Evolutionary conservation across 805 yeast species (phyloP), one percentile per base, ranked within the genome.

Genomic region (Wickerhamiella shivajii): DNA sequence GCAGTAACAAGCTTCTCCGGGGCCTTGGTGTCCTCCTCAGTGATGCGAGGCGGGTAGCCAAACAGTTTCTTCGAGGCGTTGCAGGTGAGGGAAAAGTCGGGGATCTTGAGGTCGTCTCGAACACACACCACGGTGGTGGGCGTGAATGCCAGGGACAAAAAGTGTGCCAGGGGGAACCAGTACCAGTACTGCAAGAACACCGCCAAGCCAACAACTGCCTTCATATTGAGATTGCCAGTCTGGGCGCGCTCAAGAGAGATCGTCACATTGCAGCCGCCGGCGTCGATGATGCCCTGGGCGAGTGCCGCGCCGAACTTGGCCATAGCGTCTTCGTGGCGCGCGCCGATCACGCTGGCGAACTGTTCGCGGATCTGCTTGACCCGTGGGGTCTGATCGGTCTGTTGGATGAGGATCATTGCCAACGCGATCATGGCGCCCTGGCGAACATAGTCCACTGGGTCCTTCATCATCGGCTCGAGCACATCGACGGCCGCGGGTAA

Each of bases 211-310:
- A 85, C 93, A 47, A 90, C 76, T 0, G 95, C 90, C 56, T 79
- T 78, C 52, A 77, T 74, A 57, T 90, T 87, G 44, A 90, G 67
- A 14, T 93, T 83, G 40, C 84, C 92, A 25, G 94, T 83, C 45
- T 84, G 85, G 16, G 74, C 50, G 54, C 85, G 81, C 56, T 90
- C 96, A 32, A 87, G 64, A 45, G 78, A 78, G 43, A 90, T 84
- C 0, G 97, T 84, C n/a, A 79, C 93, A 49, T 90, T 90, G 53
- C 97, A 74, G 9, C 98, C 98, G 58, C 98, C 96, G 8, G 97
- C 98, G 60, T 90, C 96, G 53, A 90, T 75, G 43, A 90, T 87
- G 56, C 98, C 98, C 61, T 87, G 96, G 10, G 94, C 87, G 31
- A 90, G 61, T 12, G 96, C 81, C 19, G 97, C 96, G 53, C 98